These are phyloP conservation scores for Paxillus involutus DNA, from an alignment of 768 basidiomycete species.

Conservation along the genomic window DNA sequence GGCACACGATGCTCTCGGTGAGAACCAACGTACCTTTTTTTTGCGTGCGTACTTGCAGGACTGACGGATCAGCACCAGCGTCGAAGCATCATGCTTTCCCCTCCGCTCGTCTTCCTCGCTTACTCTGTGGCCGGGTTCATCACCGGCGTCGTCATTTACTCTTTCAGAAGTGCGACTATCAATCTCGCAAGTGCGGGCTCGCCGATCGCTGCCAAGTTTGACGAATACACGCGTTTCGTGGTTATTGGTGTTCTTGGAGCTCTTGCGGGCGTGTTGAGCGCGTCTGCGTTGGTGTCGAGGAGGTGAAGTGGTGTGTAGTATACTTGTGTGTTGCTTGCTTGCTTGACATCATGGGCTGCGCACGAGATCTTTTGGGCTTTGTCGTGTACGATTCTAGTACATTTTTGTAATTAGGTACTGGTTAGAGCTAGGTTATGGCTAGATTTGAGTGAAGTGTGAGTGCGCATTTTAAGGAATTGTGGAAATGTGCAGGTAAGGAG, in stretches of 20 bases:
- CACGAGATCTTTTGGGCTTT: background rate
- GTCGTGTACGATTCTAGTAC: background rate
- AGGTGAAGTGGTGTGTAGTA: slow-evolving; percentile 11
- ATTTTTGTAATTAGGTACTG: too few relatives aligned
- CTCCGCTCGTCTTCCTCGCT: too few relatives aligned
- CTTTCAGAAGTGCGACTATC: slow-evolving; percentile 52
- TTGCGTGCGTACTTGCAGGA: background rate
- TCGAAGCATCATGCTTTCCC: too few relatives aligned
- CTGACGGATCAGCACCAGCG: too few relatives aligned
- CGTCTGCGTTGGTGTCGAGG: slow-evolving; percentile 39
- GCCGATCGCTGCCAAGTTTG: slow-evolving; percentile 44
- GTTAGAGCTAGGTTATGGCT: too few relatives aligned
- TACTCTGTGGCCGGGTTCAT: too few relatives aligned
- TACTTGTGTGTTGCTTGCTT: background rate
- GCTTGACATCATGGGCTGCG: too few relatives aligned
- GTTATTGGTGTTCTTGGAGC: slow-evolving; percentile 65
- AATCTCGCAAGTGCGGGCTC: slow-evolving; percentile 34
- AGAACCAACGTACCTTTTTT: slow-evolving; percentile 15
- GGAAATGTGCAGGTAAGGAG: too few relatives aligned
- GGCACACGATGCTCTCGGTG: slow-evolving; percentile 55
- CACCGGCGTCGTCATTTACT: slow-evolving; percentile 64
- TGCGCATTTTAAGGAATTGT: too few relatives aligned
- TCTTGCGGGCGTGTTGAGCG: slow-evolving; percentile 59
- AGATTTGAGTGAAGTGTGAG: too few relatives aligned
- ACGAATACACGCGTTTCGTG: slow-evolving; percentile 61